A percentile compares a stretch with the other conserved stretches of the same genome.
phyloP scores from a whole-genome alignment of 176 grass and related monocot genomes.

The Eragrostis nindensis region DNA sequence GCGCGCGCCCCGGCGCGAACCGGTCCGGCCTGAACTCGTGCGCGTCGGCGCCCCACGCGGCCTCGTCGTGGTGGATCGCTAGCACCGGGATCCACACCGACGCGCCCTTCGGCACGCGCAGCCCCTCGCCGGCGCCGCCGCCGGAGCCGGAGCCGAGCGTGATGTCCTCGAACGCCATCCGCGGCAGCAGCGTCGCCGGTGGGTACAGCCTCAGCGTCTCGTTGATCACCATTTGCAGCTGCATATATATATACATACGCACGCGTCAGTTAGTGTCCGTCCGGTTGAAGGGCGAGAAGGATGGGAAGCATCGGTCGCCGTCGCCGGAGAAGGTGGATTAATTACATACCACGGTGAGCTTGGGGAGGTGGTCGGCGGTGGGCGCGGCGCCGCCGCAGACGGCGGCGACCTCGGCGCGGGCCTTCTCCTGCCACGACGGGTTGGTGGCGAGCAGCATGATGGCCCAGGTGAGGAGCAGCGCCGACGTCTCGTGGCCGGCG shows the following conservation, averaged over 20 bases:
- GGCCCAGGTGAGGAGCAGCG: slow-evolving; percentile 89
- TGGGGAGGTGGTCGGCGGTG: slow-evolving; percentile 67
- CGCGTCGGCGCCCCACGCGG: slow-evolving; percentile 73
- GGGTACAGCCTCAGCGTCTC: slow-evolving; percentile 90
- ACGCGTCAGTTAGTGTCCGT: too few species aligned
- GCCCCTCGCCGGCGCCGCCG: slow-evolving; percentile 23
- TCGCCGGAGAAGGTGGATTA: too few species aligned
- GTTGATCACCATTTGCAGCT: slow-evolving; percentile 98
- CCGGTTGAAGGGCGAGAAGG: too few species aligned
- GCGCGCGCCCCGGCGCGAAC: slow-evolving; percentile 54
- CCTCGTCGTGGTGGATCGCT: slow-evolving; percentile 85
- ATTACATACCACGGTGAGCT: slow-evolving; percentile 71
- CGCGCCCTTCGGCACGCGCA: slow-evolving; percentile 73
- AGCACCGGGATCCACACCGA: slow-evolving; percentile 94
- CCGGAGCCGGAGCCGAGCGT: slow-evolving; percentile 50
- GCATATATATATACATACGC: neutral
- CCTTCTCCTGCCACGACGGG: slow-evolving; percentile 76
- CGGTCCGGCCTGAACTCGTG: slow-evolving; percentile 85
- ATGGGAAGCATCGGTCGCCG: too few species aligned
- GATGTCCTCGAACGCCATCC: slow-evolving; percentile 96
- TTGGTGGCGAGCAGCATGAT: slow-evolving; percentile 87
- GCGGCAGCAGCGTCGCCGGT: slow-evolving; percentile 85
- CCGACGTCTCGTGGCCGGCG: slow-evolving; percentile 90
- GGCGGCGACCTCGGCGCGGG: slow-evolving; percentile 64
- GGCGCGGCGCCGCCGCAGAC: slow-evolving; percentile 59